phyloP scores from a whole-genome alignment of 768 basidiomycete species.

The Dentipellis fragilis region DNA sequence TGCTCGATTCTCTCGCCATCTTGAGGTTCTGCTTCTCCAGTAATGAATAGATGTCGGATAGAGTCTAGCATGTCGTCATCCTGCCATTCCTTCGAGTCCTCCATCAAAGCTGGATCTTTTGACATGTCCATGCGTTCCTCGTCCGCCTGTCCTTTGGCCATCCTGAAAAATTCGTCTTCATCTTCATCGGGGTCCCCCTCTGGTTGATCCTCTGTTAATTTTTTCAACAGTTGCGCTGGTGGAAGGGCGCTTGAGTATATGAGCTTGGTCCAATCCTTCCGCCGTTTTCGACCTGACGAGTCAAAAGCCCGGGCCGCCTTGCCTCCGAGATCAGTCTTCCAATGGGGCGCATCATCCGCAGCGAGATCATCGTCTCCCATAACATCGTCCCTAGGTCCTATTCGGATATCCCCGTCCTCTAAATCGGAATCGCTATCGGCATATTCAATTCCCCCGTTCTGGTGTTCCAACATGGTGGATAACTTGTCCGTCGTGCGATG shows the following conservation, averaged over 20 bases:
- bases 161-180: conserved; percentile 69
- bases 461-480: conserved; percentile 24
- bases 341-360: conserved; percentile 46
- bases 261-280: conserved; percentile 74
- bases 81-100: conserved; percentile 66
- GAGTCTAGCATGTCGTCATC: conserved; percentile 80
- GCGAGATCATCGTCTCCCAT: conserved; percentile 26
- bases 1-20: conserved; percentile 20
- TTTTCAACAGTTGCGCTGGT: conserved; percentile 53
- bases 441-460: conserved; percentile 44
- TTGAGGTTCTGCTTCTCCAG: conserved; percentile 34
- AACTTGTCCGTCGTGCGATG: conserved; percentile 7
- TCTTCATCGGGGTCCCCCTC: conserved; percentile 26
- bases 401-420: conserved; percentile 20
- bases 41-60: conserved; percentile 85
- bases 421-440: conserved; percentile 75
- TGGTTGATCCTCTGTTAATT: conserved; percentile 9
- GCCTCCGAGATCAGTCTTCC: conserved; percentile 61
- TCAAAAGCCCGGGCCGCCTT: conserved; percentile 38
- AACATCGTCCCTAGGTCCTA: no score
- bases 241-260: conserved; percentile 68
- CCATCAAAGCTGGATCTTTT: conserved; percentile 45
- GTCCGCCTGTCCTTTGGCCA: conserved; percentile 29
- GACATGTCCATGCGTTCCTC: conserved; percentile 54
- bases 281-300: conserved; percentile 25